Conservation (phyloP, 371 early-diverging fungal genomes). For the Choanephora cucurbitarum region DNA sequence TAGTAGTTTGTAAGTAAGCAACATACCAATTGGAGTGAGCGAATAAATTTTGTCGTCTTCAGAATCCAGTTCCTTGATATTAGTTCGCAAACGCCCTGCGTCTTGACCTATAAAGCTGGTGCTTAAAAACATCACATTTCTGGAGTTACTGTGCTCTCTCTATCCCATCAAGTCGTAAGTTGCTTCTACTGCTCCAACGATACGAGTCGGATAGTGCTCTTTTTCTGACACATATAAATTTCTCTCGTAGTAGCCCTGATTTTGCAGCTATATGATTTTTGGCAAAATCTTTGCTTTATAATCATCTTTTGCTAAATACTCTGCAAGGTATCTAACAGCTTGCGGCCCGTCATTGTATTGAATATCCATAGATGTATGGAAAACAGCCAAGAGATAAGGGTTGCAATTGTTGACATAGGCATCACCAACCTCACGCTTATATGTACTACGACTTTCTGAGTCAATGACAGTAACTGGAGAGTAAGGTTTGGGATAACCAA, state of each 20-base stretch:
- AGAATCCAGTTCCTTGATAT: neutral
- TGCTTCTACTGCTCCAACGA: conserved; percentile 9
- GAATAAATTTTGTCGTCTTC: conserved; percentile 1
- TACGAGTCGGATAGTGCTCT: conserved; percentile 1
- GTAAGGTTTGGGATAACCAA: conserved; percentile 1
- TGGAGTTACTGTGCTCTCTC: neutral
- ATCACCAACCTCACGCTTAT: conserved; percentile 1
- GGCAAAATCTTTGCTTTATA: neutral
- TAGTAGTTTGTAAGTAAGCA: neutral
- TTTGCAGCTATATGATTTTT: neutral
- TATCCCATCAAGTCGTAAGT: conserved; percentile 6
- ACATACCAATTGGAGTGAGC: neutral
- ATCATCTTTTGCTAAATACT: conserved; percentile 14
- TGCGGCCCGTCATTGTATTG: conserved; percentile 4
- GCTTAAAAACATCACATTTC: neutral
- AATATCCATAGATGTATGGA: conserved; percentile 12
- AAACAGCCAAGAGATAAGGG: conserved; percentile 5
- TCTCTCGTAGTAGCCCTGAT: neutral
- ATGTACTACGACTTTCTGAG: neutral
- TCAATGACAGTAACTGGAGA: no score
- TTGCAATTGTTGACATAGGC: conserved; percentile 1
- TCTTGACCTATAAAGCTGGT: neutral
- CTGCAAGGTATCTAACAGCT: conserved; percentile 9
- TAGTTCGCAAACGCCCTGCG: neutral
- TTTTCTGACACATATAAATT: neutral